Evolutionary conservation across 495 filamentous ascomycete species (phyloP), one percentile per base, ranked within the genome.

Genomic region (Patellaria atrata): DNA sequence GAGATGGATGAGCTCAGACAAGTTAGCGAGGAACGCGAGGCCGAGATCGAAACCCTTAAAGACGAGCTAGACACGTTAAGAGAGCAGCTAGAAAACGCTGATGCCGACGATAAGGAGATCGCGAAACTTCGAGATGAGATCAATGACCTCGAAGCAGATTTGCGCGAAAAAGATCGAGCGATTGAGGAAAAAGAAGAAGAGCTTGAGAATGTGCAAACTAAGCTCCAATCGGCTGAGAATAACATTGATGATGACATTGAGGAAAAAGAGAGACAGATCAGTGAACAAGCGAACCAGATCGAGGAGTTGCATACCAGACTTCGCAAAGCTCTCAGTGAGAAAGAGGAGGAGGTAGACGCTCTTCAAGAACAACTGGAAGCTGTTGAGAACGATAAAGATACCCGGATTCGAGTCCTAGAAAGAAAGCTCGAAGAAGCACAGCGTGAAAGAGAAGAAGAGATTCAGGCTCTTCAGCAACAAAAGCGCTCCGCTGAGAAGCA

Each of bases 121-220:
- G 71, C 82, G 7, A 68, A 70, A 34, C 55, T 87, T 12, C 70
- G 68, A 13, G 74, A 76, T 32, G 74, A 82, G 20, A 56, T 82
- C 5, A 69, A 73, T 18, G 74, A 81, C 35, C 59, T 82, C 3
- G 74, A 82, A 45, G 65, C 67, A 14, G 66, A 75, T 19, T 34
- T 81, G 4, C 62, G 71, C 24, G 73, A 79, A 35, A 79, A 73
- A 39, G 74, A 84, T 31, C 62, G 71, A 10, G 47, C 68, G 48
- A 43, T 71, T 2, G 64, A 70, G 22, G 67, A 73, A 13, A 65
- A 68, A 41, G 71, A 70, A 33, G 64, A 71, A 1, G 67, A 77
- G 33, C 56, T 75, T 5, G 60, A 78, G 33, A 30, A 24, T 7
- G 30, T 58, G 7, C 43, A 49, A 45, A 60, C 56, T 16, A 64